phyloP scores from a whole-genome alignment of 495 filamentous ascomycete species.

The Mytilinidion resinicola region DNA sequence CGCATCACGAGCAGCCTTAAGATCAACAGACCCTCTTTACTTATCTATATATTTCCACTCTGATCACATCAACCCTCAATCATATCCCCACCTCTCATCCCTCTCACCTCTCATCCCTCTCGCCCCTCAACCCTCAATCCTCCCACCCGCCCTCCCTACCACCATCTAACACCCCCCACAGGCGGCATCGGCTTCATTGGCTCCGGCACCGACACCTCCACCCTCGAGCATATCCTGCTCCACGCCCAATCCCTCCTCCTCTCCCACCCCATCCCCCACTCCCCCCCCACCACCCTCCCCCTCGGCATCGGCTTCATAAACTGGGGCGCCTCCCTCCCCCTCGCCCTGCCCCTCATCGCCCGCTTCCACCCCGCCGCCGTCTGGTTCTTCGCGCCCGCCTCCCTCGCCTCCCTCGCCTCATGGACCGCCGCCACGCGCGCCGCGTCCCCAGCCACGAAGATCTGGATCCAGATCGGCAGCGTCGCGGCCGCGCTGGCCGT shows the following conservation, averaged over 20 bases:
- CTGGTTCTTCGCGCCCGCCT: slow-evolving; percentile 63
- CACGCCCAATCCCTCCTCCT: slow-evolving; percentile 21
- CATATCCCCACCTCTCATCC: too few relatives aligned
- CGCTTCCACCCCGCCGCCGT: slow-evolving; percentile 54
- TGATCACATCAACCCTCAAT: background rate
- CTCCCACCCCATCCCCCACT: slow-evolving; percentile 6
- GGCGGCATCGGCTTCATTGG: slow-evolving; percentile 42
- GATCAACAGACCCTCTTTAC: background rate
- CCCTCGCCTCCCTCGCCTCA: slow-evolving; percentile 42
- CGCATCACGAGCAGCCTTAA: too few relatives aligned
- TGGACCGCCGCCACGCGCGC: slow-evolving; percentile 52
- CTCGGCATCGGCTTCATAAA: slow-evolving; percentile 59
- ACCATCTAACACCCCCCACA: background rate
- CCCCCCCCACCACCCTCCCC: slow-evolving; percentile 39
- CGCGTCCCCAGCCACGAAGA: slow-evolving; percentile 43
- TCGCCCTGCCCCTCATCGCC: slow-evolving; percentile 40
- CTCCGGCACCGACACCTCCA: slow-evolving; percentile 33
- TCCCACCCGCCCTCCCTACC: background rate
- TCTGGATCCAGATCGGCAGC: slow-evolving; percentile 66
- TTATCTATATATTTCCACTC: background rate
- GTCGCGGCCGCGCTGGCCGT: slow-evolving; percentile 49
- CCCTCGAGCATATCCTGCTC: slow-evolving; percentile 27
- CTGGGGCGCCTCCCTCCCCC: slow-evolving; percentile 47
- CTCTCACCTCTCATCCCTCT: background rate
- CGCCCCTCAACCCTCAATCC: slow-evolving; percentile 1